Percentiles rank a stretch among this genome's conserved stretches.
These are phyloP conservation scores for Volutella citrinella DNA, from an alignment of 2,329 filamentous ascomycete species.

Conservation along the genomic window DNA sequence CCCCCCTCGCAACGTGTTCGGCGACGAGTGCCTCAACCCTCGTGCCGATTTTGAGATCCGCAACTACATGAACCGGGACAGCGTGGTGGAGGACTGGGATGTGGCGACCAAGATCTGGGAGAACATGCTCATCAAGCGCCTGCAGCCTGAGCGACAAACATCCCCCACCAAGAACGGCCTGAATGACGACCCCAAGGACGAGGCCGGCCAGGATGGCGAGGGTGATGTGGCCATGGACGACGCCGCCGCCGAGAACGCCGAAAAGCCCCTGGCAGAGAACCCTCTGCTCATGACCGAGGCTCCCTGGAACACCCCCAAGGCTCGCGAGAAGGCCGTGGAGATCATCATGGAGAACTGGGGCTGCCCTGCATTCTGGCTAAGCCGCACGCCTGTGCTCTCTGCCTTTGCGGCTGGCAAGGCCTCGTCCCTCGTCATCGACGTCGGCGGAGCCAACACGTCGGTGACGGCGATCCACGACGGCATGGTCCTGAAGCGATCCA, in stretches of 20 bases:
- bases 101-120: constrained; percentile 87
- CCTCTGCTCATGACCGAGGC: constrained; percentile 92
- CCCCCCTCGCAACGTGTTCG: constrained; percentile 64
- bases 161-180: constrained; percentile 73
- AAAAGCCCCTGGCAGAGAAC: constrained; percentile 83
- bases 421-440: constrained; percentile 86
- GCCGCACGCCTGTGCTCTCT: constrained; percentile 82
- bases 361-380: constrained; percentile 90
- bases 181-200: constrained; percentile 63
- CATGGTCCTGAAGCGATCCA: constrained; percentile 86
- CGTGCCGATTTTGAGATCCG: constrained; percentile 74
- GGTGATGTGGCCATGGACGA: constrained; percentile 60
- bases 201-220: constrained; percentile 55
- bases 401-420: constrained; percentile 92
- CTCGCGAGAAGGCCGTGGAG: constrained; percentile 91
- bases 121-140: constrained; percentile 80
- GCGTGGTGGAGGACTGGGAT: constrained; percentile 95
- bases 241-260: constrained; percentile 43
- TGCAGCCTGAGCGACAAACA: constrained; percentile 73
- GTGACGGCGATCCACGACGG: constrained; percentile 93
- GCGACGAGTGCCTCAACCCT: constrained; percentile 85
- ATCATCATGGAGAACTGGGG: constrained; percentile 98
- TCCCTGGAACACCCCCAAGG: constrained; percentile 85
- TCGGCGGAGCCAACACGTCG: constrained; percentile 84
- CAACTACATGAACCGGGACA: constrained; percentile 89